These are phyloP conservation scores for Corchorus capsularis DNA, from an alignment of 345 rosid genomes.

Conservation along the genomic window DNA sequence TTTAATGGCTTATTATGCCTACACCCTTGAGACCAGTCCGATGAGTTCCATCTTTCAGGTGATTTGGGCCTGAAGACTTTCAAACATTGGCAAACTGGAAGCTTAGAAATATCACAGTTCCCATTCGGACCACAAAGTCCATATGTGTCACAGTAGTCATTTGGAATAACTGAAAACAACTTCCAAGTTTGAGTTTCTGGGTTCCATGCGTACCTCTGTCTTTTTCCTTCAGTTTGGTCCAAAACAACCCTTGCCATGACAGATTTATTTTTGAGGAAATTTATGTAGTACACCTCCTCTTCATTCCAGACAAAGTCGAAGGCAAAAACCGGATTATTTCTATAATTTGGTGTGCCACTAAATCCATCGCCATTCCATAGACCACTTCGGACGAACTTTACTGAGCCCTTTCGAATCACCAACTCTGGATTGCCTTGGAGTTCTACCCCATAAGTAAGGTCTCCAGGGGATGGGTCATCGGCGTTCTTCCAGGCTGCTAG, in stretches of 20 bases:
- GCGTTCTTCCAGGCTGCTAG: neutral
- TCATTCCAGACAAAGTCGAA: constrained; percentile 33
- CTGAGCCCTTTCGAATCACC: constrained; percentile 17
- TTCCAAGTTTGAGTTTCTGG: neutral
- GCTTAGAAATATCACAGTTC: constrained; percentile 34
- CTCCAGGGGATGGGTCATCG: neutral
- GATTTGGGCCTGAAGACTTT: constrained; percentile 37
- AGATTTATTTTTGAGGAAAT: neutral
- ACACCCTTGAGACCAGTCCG: constrained; percentile 18
- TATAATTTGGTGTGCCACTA: constrained; percentile 27
- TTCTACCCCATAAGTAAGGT: neutral
- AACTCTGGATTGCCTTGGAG: neutral
- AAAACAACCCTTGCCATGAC: neutral
- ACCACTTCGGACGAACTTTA: constrained; percentile 29
- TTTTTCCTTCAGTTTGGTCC: neutral
- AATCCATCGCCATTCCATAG: constrained; percentile 52
- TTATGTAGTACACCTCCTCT: constrained; percentile 9
- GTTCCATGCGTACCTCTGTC: neutral
- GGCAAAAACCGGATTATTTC: neutral
- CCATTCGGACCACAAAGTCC: constrained; percentile 39
- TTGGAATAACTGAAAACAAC: neutral
- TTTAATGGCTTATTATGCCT: neutral
- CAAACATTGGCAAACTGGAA: constrained; percentile 42
- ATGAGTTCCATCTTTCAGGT: constrained; percentile 29
- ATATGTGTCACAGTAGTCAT: neutral